phyloP scores from a whole-genome alignment of 2,329 filamentous ascomycete genomes.

The Arthrobotrys megalospora region DNA sequence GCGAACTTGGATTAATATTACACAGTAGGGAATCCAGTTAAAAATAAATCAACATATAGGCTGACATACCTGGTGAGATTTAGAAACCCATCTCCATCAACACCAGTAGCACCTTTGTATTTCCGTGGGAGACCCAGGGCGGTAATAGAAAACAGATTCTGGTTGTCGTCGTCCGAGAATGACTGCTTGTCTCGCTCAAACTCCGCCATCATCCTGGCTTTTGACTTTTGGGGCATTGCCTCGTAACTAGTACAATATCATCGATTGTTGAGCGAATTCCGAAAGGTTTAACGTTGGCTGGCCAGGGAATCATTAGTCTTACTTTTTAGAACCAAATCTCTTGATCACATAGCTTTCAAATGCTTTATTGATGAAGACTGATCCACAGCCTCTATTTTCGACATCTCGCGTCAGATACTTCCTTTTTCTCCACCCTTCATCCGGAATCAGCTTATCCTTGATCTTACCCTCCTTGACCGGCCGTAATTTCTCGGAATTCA shows the following conservation, averaged over 20 bases:
- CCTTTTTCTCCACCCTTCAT: background rate
- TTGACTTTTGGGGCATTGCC: constrained; percentile 9
- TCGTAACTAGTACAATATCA: constrained; percentile 1
- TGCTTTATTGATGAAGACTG: constrained; percentile 37
- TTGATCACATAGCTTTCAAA: constrained; percentile 32
- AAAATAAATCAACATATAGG: background rate
- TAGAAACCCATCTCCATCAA: constrained; percentile 5
- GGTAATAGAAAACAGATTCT: background rate
- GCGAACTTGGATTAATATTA: too few relatives aligned
- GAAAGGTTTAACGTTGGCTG: background rate
- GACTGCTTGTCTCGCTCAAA: constrained; percentile 19
- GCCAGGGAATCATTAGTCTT: background rate
- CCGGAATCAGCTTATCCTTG: background rate
- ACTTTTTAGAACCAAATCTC: constrained; percentile 16
- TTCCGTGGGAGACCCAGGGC: constrained; percentile 4
- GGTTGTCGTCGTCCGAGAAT: constrained; percentile 18
- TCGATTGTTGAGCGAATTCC: background rate
- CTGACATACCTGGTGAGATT: constrained; percentile 6
- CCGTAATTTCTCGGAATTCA: constrained; percentile 28
- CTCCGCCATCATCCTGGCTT: constrained; percentile 25
- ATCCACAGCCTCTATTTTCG: constrained; percentile 6
- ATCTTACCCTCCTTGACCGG: constrained; percentile 24
- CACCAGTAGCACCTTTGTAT: background rate
- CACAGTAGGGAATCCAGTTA: too few relatives aligned
- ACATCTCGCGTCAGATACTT: background rate